Base-by-base conservation (phyloP, 495 filamentous ascomycete genomes). In the Daldinia bambusicola region DNA sequence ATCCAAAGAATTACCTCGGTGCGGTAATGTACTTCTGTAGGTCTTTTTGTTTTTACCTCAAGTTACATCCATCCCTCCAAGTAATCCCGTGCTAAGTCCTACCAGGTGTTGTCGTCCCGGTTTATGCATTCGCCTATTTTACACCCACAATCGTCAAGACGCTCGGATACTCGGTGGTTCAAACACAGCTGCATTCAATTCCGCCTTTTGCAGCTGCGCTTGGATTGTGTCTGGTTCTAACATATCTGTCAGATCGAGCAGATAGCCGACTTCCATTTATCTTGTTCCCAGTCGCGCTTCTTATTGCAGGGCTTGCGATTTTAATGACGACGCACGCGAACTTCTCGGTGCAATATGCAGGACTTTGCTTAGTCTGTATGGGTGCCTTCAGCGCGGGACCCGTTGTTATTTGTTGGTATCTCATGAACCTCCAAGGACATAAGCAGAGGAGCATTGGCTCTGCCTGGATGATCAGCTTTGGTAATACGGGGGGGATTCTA, bases 391-490 rank as follows among this genome's bases (percentile, higher is more conserved):
- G 84, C 50, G 87, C 88, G 9, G 91, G 90, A 87, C 88, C 88
- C 0, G 85, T 91, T 2, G 81, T 91, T 43, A 84, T 92, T 0
- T 94, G 91, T 71, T 95, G 92, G 91, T 94, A 91, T 77, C 86
- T 89, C 59, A 93, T 93, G 84, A 94, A 93, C 71, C 80, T 93
- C 14, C 87, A 88, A 6, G 91, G 92, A 2, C 92, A 95, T 76
- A 88, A 89, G 59, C 83, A 91, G 3, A 86, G 92, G 22, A 82
- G 87, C 43, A 86, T 96, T 0, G 93, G 92, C 12, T 87, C 88
- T 0, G 92, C 89, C 4, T 79, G 78, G 78, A 67, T 76, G 38
- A 70, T 69, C 7, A 63, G 77, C 58, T 72, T 77, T 31, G 74
- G 78, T 9, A 72, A 71, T 43, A 72, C 64, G 4, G 78, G 74